Evolutionary conservation across 2,329 filamentous ascomycete species (phyloP), one percentile per base, ranked within the genome.

Genomic region (Colletotrichum lindemuthianum): DNA sequence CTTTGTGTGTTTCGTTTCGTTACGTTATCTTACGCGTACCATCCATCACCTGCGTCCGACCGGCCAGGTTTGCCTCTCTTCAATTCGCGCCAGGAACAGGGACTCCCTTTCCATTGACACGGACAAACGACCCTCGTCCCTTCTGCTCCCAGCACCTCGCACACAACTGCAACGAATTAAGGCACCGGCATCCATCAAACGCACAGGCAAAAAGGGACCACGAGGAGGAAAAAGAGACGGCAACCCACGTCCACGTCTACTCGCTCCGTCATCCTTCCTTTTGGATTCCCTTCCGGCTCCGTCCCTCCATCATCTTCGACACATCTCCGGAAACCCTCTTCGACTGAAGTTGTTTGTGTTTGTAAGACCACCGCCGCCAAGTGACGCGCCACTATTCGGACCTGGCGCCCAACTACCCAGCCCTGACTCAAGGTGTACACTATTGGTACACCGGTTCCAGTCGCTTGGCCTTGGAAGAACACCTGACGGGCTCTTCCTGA

Each of bases 271-370:
- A 59, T 59, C 16, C 6, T 16, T 10, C 24, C 8, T 4, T 56
- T 47, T 56, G 11, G n/a, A 24, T 39, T 47, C 37, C 61, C 32
- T 63, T 55, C 61, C 61, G 45, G 45, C 57, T 65, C 58, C 45
- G 61, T 61, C 58, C 58, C 57, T 56, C 58, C 51, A 54, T 60
- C 60, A 59, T 40, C 15, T 15, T 37, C 40, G 41, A 53, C 58
- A 16, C 54, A 50, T 40, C 43, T 12, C 9, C 43, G 33, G 43
- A 37, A 24, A 37, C 12, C 45, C 55, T 16, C 47, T 15, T 24
- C 54, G 44, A 49, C 54, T 49, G 54, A 57, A 49, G 41, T 44
- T 57, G 40, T 44, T 15, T 56, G 24, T 24, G 24, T 24, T 24
- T 24, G 24, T 24, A 24, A 24, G 24, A 24, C 39, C 44, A 33